Conservation (phyloP, 495 filamentous ascomycete genomes). For the Talaromyces stipitatus region DNA sequence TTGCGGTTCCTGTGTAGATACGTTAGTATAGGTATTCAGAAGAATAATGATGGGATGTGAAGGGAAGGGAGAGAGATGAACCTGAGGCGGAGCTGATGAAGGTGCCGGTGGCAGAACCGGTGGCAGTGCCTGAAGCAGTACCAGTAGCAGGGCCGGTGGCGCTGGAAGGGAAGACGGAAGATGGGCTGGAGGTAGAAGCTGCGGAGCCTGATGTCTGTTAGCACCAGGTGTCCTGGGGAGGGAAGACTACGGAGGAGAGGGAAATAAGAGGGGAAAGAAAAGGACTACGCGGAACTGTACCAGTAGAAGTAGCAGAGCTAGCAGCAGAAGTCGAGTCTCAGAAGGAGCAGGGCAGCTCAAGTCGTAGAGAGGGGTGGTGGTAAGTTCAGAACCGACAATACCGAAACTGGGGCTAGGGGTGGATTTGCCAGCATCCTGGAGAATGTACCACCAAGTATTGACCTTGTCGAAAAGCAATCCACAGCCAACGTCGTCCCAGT, state of each 20-base stretch:
- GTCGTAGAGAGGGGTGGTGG: constrained; percentile 54
- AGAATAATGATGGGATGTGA: background rate
- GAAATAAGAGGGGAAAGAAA: background rate
- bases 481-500: constrained; percentile 77
- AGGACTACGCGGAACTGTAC: background rate
- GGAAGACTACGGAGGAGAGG: background rate
- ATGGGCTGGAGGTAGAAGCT: constrained; percentile 33
- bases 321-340: constrained; percentile 3
- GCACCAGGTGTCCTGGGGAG: background rate
- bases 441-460: constrained; percentile 71
- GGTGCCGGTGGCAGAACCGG: background rate
- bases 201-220: constrained; percentile 4
- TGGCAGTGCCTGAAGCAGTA: background rate
- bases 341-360: constrained; percentile 46
- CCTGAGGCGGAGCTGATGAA: constrained; percentile 9
- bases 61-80: background rate
- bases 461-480: constrained; percentile 48
- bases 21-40: background rate
- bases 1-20: background rate
- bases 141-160: constrained; percentile 15
- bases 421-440: constrained; percentile 51
- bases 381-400: constrained; percentile 43
- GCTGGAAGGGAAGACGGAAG: constrained; percentile 13
- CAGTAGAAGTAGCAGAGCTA: constrained; percentile 8
- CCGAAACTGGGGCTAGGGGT: constrained; percentile 67